phyloP scores from a whole-genome alignment of 495 filamentous ascomycete species.

The Xeromyces bisporus region DNA sequence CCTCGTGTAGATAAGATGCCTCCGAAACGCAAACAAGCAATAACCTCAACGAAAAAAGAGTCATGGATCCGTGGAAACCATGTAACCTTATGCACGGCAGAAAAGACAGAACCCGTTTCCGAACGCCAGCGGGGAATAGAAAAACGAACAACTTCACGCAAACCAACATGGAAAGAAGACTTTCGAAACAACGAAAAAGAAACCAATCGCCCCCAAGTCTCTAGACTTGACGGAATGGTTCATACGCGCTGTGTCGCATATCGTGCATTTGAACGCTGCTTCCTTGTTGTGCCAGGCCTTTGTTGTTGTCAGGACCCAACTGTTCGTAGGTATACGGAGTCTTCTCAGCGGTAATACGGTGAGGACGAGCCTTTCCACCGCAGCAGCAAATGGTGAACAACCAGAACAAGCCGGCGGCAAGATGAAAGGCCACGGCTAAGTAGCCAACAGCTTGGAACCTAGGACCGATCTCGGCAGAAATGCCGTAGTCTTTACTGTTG shows the following conservation, averaged over 20 bases:
- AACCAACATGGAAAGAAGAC: too few species aligned
- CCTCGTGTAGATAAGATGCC: too few species aligned
- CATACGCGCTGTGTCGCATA: conserved; percentile 19
- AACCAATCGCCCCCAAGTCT: too few species aligned
- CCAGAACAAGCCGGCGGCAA: conserved; percentile 71
- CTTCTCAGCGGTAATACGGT: conserved; percentile 30
- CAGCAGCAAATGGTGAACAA: conserved; percentile 84
- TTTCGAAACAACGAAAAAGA: too few species aligned
- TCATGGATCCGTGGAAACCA: too few species aligned
- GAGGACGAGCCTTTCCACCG: conserved; percentile 37
- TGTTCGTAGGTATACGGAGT: conserved; percentile 36
- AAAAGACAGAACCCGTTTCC: too few species aligned
- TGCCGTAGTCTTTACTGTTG: conserved; percentile 46
- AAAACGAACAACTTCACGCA: too few species aligned
- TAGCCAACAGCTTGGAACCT: conserved; percentile 55
- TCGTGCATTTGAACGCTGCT: conserved; percentile 9
- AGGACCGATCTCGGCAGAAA: conserved; percentile 43
- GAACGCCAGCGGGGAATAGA: too few species aligned
- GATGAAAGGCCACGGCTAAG: conserved; percentile 61
- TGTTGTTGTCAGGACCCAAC: conserved; percentile 20
- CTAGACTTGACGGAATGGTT: conserved; percentile 27
- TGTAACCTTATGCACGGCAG: too few species aligned
- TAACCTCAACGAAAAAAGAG: too few species aligned
- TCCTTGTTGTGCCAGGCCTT: conserved; percentile 7
- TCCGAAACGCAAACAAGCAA: too few species aligned